Conservation (phyloP, 371 early-diverging fungal species). For the Umbelopsis sp. region DNA sequence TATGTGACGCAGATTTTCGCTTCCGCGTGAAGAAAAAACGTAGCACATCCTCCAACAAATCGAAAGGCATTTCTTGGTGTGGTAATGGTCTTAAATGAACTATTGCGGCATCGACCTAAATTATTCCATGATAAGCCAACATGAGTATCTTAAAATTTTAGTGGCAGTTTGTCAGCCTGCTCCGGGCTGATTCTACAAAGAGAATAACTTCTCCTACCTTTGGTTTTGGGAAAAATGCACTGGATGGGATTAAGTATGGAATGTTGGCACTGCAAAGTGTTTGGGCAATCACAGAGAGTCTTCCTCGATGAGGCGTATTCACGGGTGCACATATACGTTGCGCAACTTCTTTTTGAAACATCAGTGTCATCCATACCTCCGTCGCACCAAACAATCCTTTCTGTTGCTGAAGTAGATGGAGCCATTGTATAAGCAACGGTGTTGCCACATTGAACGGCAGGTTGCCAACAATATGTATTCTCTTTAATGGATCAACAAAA, state of each 20-base stretch:
- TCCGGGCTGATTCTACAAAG: constrained; percentile 27
- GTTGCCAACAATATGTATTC: constrained; percentile 74
- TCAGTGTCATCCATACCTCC: constrained; percentile 73
- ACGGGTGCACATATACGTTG: constrained; percentile 28
- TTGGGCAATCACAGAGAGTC: constrained; percentile 79
- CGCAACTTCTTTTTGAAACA: constrained; percentile 89
- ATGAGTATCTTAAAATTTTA: no score
- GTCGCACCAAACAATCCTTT: constrained; percentile 67
- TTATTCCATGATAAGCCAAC: no score
- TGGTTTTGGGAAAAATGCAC: constrained; percentile 76
- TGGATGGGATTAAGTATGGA: constrained; percentile 65
- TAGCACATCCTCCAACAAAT: constrained; percentile 62
- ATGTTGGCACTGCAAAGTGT: constrained; percentile 67
- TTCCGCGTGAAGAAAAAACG: constrained; percentile 74
- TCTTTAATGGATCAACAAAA: neutral
- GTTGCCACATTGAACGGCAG: constrained; percentile 82
- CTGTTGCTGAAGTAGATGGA: constrained; percentile 56
- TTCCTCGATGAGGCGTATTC: constrained; percentile 53
- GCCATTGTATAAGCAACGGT: constrained; percentile 76
- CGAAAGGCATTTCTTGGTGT: constrained; percentile 17
- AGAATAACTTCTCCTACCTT: constrained; percentile 44
- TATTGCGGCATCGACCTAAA: neutral
- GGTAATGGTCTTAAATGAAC: constrained; percentile 18
- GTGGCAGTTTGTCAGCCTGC: neutral
- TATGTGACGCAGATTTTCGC: constrained; percentile 74